Evolutionary conservation across 306 rosid species (phyloP).

Genomic region (Coriaria nepalensis): DNA sequence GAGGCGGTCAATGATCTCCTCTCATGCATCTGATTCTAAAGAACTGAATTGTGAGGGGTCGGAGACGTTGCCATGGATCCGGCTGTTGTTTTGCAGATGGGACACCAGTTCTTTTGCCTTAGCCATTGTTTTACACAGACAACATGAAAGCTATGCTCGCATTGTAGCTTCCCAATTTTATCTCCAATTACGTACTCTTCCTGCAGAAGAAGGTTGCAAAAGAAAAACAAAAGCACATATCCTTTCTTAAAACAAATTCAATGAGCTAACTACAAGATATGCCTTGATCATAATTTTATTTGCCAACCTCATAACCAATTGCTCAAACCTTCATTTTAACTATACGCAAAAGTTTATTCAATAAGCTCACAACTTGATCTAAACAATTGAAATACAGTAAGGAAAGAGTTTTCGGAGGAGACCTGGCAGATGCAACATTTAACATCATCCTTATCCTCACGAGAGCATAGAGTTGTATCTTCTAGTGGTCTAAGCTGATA

Average conservation of each 20-base stretch:
- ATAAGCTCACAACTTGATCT: too few relatives aligned
- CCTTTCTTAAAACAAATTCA: neutral
- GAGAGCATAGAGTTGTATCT: conserved; percentile 23
- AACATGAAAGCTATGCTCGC: conserved; percentile 68
- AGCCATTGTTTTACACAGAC: conserved; percentile 83
- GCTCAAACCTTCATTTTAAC: too few relatives aligned
- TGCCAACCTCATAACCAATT: too few relatives aligned
- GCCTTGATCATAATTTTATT: too few relatives aligned
- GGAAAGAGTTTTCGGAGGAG: conserved; percentile 3
- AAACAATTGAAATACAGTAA: neutral
- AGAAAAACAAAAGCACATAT: neutral
- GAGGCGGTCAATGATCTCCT: too few relatives aligned
- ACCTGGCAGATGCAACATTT: conserved; percentile 98
- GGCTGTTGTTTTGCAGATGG: conserved; percentile 69
- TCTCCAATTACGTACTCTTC: conserved; percentile 72
- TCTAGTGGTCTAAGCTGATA: conserved; percentile 32
- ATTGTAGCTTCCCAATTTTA: conserved; percentile 56
- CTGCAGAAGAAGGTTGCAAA: conserved; percentile 20
- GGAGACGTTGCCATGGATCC: conserved; percentile 23
- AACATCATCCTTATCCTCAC: conserved; percentile 42
- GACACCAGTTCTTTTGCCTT: conserved; percentile 94
- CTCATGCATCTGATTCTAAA: too few relatives aligned
- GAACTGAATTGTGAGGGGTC: conserved; percentile 1
- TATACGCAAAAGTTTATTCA: too few relatives aligned
- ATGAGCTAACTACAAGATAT: too few relatives aligned